Evolutionary conservation across 805 yeast species (phyloP), one percentile per base, ranked within the genome.

Genomic region (Hanseniaspora singularis): DNA sequence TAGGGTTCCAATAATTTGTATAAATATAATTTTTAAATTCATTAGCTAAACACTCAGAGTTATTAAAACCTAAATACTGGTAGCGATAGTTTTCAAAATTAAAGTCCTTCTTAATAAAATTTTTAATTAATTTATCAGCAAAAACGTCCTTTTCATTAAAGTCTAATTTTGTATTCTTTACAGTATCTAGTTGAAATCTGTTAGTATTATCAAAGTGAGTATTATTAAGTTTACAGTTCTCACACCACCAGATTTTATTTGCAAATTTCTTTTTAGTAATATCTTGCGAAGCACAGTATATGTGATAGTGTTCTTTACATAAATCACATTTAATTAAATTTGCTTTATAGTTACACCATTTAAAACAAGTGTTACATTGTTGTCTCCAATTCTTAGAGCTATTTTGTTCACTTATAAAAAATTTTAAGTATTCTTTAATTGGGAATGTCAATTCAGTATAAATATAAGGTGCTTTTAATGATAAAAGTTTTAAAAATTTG

Each of bases 301-400:
- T 74, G 64, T 88, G 97, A 53, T 77, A 85, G 50, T 68, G 68
- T 15, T 72, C 69, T 11, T 69, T 68, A 60, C 97, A 88, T 43
- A 72, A 79, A n/a, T 82, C 81, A 64, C 97, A 88, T 51, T 70
- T 72, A 6, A 88, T 77, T 1, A 88, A 76, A 54, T 84, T 92
- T 14, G 72, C 66, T 16, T 42, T 36, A 0, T 79, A 63, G 2
- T 78, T 70, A 52, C 95, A 81, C 96, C 97, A 86, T 57, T 81
- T 84, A n/a, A 69, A 71, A 64, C 97, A 86, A 36, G 72, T 69
- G 30, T 73, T 77, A 62, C 96, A 88, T 43, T 55, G 51, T 20
- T 70, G 49, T 49, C 57, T 57, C 63, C 63, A 59, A 6, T 42
- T 36, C 32, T 31, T 31, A 15, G 38, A 39, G n/a, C 14, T 18